phyloP scores from a whole-genome alignment of 2,329 filamentous ascomycete species.

The Epichloe aotearoae region DNA sequence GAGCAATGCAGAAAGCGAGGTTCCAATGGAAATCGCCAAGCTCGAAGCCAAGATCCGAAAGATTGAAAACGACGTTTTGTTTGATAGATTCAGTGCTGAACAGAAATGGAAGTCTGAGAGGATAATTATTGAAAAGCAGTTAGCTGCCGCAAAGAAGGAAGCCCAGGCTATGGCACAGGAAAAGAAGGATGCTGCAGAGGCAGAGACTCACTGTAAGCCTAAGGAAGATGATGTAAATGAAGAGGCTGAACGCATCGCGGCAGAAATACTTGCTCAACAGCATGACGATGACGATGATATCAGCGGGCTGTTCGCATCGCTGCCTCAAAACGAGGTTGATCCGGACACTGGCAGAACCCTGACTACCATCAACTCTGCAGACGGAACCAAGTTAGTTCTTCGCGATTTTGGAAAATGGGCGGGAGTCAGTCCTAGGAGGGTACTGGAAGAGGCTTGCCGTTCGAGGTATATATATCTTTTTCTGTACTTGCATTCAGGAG shows the following conservation, averaged over 20 bases:
- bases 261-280: constrained; percentile 42
- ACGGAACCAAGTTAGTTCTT: constrained; percentile 46
- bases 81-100: constrained; percentile 54
- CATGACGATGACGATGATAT: constrained; percentile 42
- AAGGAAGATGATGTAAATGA: constrained; percentile 29
- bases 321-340: constrained; percentile 49
- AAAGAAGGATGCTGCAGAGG: constrained; percentile 8
- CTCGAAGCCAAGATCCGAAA: constrained; percentile 60
- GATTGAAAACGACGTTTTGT: constrained; percentile 67
- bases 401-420: constrained; percentile 76
- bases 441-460: constrained; percentile 79
- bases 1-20: constrained; percentile 11
- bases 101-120: constrained; percentile 49
- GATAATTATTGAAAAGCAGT: constrained; percentile 48
- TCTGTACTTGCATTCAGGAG: background rate
- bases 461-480: constrained; percentile 40
- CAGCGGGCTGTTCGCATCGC: constrained; percentile 39
- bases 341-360: constrained; percentile 42
- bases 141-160: constrained; percentile 34
- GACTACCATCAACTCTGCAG: constrained; percentile 38
- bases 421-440: constrained; percentile 61
- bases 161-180: constrained; percentile 12
- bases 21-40: constrained; percentile 42
- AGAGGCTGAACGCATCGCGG: constrained; percentile 45
- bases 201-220: constrained; percentile 19